These are phyloP conservation scores for Lentinula aciculospora DNA, from an alignment of 768 basidiomycete species.

Conservation along the genomic window DNA sequence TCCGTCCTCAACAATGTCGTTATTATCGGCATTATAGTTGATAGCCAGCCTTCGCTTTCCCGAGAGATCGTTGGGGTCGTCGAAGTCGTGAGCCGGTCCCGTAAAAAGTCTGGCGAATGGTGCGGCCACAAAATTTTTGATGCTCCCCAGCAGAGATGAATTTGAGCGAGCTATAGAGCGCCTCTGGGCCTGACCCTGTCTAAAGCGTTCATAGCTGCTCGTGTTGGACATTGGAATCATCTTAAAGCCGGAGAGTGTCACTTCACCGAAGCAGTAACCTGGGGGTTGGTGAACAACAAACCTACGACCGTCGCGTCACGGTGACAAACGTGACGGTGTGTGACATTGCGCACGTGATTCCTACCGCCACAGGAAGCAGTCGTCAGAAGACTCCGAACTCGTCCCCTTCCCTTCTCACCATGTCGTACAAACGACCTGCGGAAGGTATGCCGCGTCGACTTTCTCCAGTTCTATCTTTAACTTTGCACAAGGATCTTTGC, in stretches of 20 bases:
- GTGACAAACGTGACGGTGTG: background rate
- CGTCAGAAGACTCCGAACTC: no score
- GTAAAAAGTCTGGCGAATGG: conserved; percentile 52
- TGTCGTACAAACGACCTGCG: conserved; percentile 5
- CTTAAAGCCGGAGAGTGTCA: background rate
- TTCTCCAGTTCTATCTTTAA: background rate
- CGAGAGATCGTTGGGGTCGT: conserved; percentile 37
- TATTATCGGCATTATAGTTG: conserved; percentile 17
- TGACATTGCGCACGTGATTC: background rate
- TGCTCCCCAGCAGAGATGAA: conserved; percentile 53
- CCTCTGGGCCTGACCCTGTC: conserved; percentile 13
- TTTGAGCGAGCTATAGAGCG: conserved; percentile 43
- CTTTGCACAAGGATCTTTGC: background rate
- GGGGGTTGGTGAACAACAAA: background rate
- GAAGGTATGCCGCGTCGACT: background rate
- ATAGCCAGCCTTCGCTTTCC: conserved; percentile 52
- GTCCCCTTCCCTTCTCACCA: background rate
- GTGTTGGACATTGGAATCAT: conserved; percentile 8
- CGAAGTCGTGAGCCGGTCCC: conserved; percentile 41
- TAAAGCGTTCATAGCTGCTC: conserved; percentile 1
- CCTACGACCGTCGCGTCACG: background rate
- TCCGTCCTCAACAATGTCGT: conserved; percentile 26
- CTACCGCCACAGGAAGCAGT: background rate
- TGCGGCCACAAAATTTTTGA: conserved; percentile 63
- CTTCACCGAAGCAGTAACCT: conserved; percentile 2